These are phyloP conservation scores for Abortiporus biennis DNA, from an alignment of 1,284 basidiomycete genomes.

Conservation along the genomic window DNA sequence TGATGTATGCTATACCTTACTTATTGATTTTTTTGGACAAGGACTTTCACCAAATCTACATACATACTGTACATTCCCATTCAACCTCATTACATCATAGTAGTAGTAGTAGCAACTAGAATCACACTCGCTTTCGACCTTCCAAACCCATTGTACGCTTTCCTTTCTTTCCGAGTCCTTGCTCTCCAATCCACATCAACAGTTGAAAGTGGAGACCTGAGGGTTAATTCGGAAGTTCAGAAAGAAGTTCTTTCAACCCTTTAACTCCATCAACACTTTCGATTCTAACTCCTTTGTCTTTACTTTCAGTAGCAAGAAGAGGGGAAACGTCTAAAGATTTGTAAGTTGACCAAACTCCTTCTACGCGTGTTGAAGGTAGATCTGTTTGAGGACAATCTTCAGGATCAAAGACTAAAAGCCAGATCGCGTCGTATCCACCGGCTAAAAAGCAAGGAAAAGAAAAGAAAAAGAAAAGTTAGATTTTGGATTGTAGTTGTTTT, in stretches of 20 bases:
- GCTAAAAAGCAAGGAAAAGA: slow-evolving; percentile 41
- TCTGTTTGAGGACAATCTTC: slow-evolving; percentile 34
- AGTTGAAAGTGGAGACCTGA: neutral
- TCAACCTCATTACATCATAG: too few relatives aligned
- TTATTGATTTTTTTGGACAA: too few relatives aligned
- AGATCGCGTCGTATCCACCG: slow-evolving; percentile 96
- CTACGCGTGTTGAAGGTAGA: slow-evolving; percentile 39
- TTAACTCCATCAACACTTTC: slow-evolving; percentile 56
- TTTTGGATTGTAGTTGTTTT: too few relatives aligned
- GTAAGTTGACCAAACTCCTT: slow-evolving; percentile 74
- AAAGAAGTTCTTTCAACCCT: slow-evolving; percentile 51
- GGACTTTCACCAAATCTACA: too few relatives aligned
- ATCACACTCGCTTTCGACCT: too few relatives aligned
- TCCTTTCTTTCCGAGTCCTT: neutral
- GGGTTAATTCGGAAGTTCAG: neutral
- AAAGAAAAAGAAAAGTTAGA: slow-evolving; percentile 2
- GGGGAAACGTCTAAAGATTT: slow-evolving; percentile 75
- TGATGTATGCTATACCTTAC: neutral
- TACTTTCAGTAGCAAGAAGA: slow-evolving; percentile 71
- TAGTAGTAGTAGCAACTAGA: too few relatives aligned
- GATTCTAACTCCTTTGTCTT: slow-evolving; percentile 61
- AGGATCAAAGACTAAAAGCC: slow-evolving; percentile 80
- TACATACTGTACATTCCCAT: too few relatives aligned
- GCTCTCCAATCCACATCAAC: neutral
- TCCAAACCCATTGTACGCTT: too few relatives aligned